Percentiles rank a stretch among this genome's conserved stretches.
phyloP scores from a whole-genome alignment of 371 early-diverging fungal genomes.

The Mortierella sp. region DNA sequence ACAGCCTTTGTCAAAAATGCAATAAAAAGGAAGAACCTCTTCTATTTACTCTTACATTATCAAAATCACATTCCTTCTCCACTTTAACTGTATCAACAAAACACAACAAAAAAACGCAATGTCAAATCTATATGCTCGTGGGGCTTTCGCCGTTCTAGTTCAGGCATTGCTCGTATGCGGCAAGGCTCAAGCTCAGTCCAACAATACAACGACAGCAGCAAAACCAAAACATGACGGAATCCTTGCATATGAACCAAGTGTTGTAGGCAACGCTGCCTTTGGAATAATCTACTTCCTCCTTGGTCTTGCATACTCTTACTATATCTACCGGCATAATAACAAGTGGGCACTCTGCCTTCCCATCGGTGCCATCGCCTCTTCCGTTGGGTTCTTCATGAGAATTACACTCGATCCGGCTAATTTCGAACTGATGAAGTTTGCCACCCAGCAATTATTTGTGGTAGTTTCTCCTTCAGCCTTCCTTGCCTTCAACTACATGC shows the following conservation, averaged over 20 bases:
- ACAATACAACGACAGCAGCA: neutral
- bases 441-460: slow-evolving; percentile 16
- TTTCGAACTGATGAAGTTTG: slow-evolving; percentile 14
- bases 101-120: neutral
- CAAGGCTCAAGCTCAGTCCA: neutral
- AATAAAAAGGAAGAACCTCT: neutral
- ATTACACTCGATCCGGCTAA: slow-evolving; percentile 13
- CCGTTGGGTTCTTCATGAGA: slow-evolving; percentile 26
- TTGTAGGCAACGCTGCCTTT: slow-evolving; percentile 17
- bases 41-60: neutral
- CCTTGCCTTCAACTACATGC: slow-evolving; percentile 49
- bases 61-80: too few relatives aligned
- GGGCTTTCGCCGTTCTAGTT: neutral
- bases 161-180: neutral
- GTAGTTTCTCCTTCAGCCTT: slow-evolving; percentile 33
- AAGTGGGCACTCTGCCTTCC: slow-evolving; percentile 45
- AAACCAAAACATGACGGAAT: neutral
- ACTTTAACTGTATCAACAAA: neutral
- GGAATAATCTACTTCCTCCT: slow-evolving; percentile 27
- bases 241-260: slow-evolving; percentile 23
- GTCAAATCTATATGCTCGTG: neutral
- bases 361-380: slow-evolving; percentile 29
- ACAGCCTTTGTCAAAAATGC: neutral
- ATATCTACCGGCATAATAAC: slow-evolving; percentile 10
- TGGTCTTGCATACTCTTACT: neutral